Percentiles rank a stretch among this genome's conserved stretches.
Conservation (phyloP, 805 yeast species). For the Metschnikowia borealis region DNA sequence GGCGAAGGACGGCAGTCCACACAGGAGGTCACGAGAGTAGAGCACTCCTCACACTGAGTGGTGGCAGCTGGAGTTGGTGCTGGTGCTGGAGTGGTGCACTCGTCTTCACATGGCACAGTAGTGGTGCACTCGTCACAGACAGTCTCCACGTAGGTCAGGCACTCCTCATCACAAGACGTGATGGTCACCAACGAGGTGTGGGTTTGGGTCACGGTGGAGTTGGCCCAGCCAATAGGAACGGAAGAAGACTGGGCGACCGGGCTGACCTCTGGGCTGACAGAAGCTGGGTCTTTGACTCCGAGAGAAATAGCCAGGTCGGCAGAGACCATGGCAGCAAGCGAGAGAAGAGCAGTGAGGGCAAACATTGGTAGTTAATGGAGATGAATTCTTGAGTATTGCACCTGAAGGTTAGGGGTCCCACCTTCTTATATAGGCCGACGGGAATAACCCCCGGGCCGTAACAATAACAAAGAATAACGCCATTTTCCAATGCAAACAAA, state of each 20-base stretch:
- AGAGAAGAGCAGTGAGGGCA: slow-evolving; percentile 14
- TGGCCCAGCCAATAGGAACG: neutral
- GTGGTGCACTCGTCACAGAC: slow-evolving; percentile 15
- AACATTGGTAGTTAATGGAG: slow-evolving; percentile 3
- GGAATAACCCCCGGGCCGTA: too few species aligned
- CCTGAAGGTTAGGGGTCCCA: neutral
- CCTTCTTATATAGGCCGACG: neutral
- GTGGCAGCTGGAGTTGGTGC: too few species aligned
- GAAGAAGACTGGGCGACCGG: neutral
- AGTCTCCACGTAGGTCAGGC: neutral
- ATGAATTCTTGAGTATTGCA: neutral
- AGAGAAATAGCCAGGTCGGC: slow-evolving; percentile 30
- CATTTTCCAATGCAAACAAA: too few species aligned
- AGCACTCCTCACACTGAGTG: neutral
- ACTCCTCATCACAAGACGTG: slow-evolving; percentile 23
- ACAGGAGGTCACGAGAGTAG: neutral
- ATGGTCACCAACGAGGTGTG: slow-evolving; percentile 23
- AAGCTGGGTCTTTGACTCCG: neutral
- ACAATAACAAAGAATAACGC: too few species aligned
- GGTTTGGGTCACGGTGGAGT: slow-evolving; percentile 16
- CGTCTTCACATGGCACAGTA: slow-evolving; percentile 4
- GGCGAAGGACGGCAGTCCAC: neutral
- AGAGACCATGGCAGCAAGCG: slow-evolving; percentile 22
- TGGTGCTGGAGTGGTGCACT: neutral
- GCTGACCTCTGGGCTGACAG: too few species aligned